A percentile compares a stretch with the other conserved stretches of the same genome.
Evolutionary conservation across 2,329 filamentous ascomycete genomes (phyloP).

Genomic region (Fusarium tanahbumbuense): DNA sequence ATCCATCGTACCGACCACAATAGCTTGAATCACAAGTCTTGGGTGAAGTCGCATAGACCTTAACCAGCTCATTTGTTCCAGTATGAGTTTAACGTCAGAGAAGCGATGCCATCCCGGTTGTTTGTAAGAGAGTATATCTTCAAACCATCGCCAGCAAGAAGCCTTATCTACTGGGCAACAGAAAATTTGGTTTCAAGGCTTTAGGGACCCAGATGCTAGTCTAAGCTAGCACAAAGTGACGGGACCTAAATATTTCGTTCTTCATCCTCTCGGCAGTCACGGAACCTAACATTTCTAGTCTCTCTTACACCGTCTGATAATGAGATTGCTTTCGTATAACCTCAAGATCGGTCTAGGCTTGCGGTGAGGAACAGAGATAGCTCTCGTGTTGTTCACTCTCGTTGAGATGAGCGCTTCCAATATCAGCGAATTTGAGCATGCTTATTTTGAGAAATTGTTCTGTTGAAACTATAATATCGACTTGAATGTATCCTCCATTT

Average conservation of each 20-base stretch:
- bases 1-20: neutral
- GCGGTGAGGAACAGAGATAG: neutral
- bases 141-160: no score
- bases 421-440: neutral
- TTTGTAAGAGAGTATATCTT: neutral
- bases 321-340: neutral
- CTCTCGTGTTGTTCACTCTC: neutral
- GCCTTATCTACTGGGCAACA: no score
- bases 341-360: neutral
- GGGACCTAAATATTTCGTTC: neutral
- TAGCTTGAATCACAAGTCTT: neutral
- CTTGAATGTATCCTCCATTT: neutral
- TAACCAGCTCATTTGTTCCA: neutral
- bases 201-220: neutral
- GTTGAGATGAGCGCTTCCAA: neutral
- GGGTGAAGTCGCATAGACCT: constrained; percentile 13
- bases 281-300: neutral
- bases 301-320: neutral
- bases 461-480: accelerated
- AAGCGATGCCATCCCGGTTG: neutral
- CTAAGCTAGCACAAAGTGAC: neutral
- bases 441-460: neutral
- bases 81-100: neutral
- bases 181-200: no score
- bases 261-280: neutral